Evolutionary conservation across 129 eudicot species (phyloP), one percentile per base, ranked within the genome.

Genomic region (Flaveria sonorensis): DNA sequence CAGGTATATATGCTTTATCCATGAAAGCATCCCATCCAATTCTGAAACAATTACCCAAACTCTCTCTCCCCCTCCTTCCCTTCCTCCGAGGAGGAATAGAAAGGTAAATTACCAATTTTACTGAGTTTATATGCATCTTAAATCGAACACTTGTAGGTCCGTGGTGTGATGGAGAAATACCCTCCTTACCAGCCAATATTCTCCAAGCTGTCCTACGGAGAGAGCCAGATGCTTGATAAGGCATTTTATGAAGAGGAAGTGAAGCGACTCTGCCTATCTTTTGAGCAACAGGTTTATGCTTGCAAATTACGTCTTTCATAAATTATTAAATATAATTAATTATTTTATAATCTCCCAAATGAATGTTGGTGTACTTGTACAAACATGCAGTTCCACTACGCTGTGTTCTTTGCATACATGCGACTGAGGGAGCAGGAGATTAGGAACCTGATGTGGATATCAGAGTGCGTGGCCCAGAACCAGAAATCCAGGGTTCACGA

Each of bases 201-300:
- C 79, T 77, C 96, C 48, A 94, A 91, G 79, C 69, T 94, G 65
- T 91, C 98, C 0, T 94, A 91, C 72, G 98, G 98, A 32, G 98
- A 94, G 81, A 94, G 98, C 80, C 98, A 94, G 85, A 86, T 94
- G 88, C 97, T 94, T 13, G 98, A 91, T 87, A 94, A 94, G 86
- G 98, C 98, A 62, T 94, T 91, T 61, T 89, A 94, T 75, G 98
- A 94, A 83, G 98, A 94, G 84, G 98, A 94, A 74, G 98, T 94
- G 76, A 94, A 94, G 83, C 89, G 98, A 46, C 96, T 89, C 81
- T 94, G 97, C 92, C 73, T 94, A 36, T 75, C 98, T 50, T 94
- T 91, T 57, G 98, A 94, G 83, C 98, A 94, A 77, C 96, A 94
- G 98, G 97, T 93, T 75, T 57, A 88, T 87, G 73, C 67, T 79